These are phyloP conservation scores for Echites panduratus DNA, from an alignment of 257 asterid genomes.

Conservation along the genomic window DNA sequence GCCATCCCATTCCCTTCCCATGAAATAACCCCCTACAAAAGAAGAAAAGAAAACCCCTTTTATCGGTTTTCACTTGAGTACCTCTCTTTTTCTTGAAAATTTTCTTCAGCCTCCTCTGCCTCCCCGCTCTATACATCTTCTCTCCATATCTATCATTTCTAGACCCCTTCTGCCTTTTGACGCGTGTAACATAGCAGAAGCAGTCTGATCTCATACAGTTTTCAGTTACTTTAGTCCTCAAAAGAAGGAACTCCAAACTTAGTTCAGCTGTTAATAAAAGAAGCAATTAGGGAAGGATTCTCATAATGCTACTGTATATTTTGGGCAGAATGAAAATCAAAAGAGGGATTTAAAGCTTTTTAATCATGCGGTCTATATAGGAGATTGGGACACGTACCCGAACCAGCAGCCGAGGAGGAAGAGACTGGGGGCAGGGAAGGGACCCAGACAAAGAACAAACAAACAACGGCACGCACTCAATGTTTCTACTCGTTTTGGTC, in stretches of 20 bases:
- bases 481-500: neutral
- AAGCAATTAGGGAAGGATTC: conserved; percentile 18
- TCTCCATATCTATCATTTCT: conserved; percentile 14
- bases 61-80: neutral
- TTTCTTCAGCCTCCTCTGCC: neutral
- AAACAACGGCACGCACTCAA: neutral
- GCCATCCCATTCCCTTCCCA: neutral
- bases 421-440: too few relatives aligned
- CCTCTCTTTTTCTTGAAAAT: neutral
- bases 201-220: conserved; percentile 1
- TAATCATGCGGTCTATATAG: conserved; percentile 21
- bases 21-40: neutral
- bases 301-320: conserved; percentile 29
- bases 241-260: conserved; percentile 14
- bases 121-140: conserved; percentile 3
- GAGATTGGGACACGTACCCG: conserved; percentile 22
- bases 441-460: neutral
- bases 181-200: neutral
- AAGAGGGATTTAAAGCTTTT: conserved; percentile 15
- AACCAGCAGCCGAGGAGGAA: conserved; percentile 1
- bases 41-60: neutral
- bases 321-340: conserved; percentile 20
- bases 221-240: conserved; percentile 10
- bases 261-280: conserved; percentile 25
- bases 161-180: neutral